Percentiles rank a stretch among this genome's conserved stretches.
Conservation (phyloP, 2,329 filamentous ascomycete species). For the Penicillium rolfsii region DNA sequence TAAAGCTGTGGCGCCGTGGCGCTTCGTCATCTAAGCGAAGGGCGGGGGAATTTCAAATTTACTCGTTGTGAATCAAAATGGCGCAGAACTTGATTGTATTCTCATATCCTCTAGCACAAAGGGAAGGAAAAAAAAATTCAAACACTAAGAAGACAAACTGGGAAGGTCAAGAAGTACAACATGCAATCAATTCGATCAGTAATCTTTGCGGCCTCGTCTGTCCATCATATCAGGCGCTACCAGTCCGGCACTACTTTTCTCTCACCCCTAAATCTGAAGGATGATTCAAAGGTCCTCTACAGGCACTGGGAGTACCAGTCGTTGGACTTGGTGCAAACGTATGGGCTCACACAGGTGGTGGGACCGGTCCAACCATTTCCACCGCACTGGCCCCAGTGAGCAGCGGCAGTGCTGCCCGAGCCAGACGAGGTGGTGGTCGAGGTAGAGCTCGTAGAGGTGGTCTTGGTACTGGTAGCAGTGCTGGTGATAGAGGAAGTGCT, state of each 20-base stretch:
- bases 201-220: not conserved
- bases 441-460: slow-evolving; percentile 7
- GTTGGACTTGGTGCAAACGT: slow-evolving; percentile 39
- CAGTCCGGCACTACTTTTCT: not conserved
- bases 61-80: not conserved
- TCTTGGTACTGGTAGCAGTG: slow-evolving; percentile 10
- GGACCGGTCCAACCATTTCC: slow-evolving; percentile 40
- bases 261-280: not conserved
- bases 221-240: not conserved
- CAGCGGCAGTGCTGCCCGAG: slow-evolving; percentile 21
- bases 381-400: slow-evolving; percentile 39
- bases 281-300: slow-evolving; percentile 14
- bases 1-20: not conserved
- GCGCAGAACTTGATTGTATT: not conserved
- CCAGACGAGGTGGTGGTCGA: slow-evolving; percentile 12
- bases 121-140: not conserved
- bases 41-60: not conserved
- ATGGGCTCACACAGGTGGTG: slow-evolving; percentile 39
- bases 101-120: slow-evolving; percentile 1
- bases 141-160: not conserved
- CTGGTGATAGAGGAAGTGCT: slow-evolving; percentile 17
- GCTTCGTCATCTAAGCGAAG: not conserved
- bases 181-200: not conserved
- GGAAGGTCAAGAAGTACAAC: slow-evolving; percentile 1
- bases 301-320: slow-evolving; percentile 47